Percentiles rank a stretch among this genome's conserved stretches.
phyloP scores from a whole-genome alignment of 2,329 filamentous ascomycete species.

The Taxawa tesnikishii region DNA sequence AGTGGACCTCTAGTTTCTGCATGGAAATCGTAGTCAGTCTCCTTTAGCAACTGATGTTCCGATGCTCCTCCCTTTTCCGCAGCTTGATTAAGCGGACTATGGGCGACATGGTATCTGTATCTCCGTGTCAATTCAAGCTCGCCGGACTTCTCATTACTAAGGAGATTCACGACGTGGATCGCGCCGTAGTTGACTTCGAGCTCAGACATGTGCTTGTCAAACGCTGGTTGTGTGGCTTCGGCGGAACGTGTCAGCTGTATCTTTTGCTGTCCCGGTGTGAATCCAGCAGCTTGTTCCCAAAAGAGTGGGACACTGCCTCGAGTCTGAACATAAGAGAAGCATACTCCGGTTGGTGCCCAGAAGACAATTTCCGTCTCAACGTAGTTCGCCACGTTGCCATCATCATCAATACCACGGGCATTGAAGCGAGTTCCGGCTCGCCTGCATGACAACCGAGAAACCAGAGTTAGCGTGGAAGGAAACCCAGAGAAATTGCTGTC shows the following conservation, averaged over 20 bases:
- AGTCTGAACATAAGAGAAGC: slow-evolving; percentile 89
- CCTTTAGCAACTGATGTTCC: slow-evolving; percentile 63
- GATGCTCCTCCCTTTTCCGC: slow-evolving; percentile 32
- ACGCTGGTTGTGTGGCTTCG: slow-evolving; percentile 86
- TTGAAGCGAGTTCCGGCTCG: slow-evolving; percentile 94
- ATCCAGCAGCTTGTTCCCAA: slow-evolving; percentile 85
- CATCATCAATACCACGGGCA: slow-evolving; percentile 91
- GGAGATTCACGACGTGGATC: slow-evolving; percentile 82
- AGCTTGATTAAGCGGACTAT: slow-evolving; percentile 54
- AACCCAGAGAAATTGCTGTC: slow-evolving; percentile 54
- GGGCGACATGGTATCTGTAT: slow-evolving; percentile 65
- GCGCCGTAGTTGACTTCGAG: slow-evolving; percentile 79
- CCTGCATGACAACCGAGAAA: slow-evolving; percentile 80
- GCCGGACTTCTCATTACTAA: slow-evolving; percentile 79
- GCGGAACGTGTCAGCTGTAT: slow-evolving; percentile 79
- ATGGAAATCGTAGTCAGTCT: slow-evolving; percentile 93
- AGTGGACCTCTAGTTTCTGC: slow-evolving; percentile 77
- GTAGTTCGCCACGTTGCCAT: slow-evolving; percentile 95
- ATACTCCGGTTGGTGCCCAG: slow-evolving; percentile 63
- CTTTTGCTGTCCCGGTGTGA: slow-evolving; percentile 87
- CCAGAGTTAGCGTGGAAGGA: slow-evolving; percentile 75
- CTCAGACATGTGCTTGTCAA: slow-evolving; percentile 88
- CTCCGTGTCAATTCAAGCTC: slow-evolving; percentile 73
- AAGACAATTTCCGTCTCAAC: slow-evolving; percentile 96
- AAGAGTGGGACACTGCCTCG: slow-evolving; percentile 91